Evolutionary conservation across 306 rosid genomes (phyloP).

Genomic region (Echinosophora koreensis): DNA sequence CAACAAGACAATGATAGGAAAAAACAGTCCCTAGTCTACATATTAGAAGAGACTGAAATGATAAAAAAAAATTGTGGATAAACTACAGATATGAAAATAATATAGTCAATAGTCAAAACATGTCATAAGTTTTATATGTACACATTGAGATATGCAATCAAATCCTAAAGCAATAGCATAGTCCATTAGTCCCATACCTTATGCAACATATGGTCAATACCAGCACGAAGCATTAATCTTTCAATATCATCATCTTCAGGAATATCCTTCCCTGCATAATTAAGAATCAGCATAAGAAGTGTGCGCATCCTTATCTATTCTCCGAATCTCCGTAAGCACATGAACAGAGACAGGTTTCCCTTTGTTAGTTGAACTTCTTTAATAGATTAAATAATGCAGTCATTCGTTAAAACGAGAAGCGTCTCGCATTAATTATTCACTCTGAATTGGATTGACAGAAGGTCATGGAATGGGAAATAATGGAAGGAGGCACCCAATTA

Average conservation of each 20-base stretch:
- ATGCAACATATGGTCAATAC: slow-evolving; percentile 77
- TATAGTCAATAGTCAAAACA: neutral
- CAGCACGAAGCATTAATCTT: slow-evolving; percentile 66
- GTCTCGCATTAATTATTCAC: too few relatives aligned
- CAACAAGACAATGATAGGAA: neutral
- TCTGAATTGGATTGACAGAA: too few relatives aligned
- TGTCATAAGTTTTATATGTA: too few relatives aligned
- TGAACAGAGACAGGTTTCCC: neutral
- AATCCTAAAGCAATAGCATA: slow-evolving; percentile 9
- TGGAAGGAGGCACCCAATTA: too few relatives aligned
- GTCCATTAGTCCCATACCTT: slow-evolving; percentile 65
- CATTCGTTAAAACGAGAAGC: too few relatives aligned
- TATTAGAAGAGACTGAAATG: neutral
- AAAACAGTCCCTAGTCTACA: slow-evolving; percentile 7
- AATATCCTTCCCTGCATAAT: slow-evolving; percentile 72
- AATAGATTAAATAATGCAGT: too few relatives aligned
- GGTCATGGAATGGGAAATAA: too few relatives aligned
- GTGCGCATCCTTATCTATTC: neutral
- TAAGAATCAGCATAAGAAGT: slow-evolving; percentile 21
- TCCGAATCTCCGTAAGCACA: slow-evolving; percentile 25
- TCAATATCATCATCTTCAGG: slow-evolving; percentile 71
- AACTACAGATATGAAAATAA: too few relatives aligned
- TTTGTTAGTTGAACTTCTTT: too few relatives aligned
- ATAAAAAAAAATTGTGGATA: too few relatives aligned
- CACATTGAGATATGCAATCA: neutral